Evolutionary conservation across 495 filamentous ascomycete species (phyloP), one percentile per base, ranked within the genome.

Genomic region (Hypoxylon crocopeplum): DNA sequence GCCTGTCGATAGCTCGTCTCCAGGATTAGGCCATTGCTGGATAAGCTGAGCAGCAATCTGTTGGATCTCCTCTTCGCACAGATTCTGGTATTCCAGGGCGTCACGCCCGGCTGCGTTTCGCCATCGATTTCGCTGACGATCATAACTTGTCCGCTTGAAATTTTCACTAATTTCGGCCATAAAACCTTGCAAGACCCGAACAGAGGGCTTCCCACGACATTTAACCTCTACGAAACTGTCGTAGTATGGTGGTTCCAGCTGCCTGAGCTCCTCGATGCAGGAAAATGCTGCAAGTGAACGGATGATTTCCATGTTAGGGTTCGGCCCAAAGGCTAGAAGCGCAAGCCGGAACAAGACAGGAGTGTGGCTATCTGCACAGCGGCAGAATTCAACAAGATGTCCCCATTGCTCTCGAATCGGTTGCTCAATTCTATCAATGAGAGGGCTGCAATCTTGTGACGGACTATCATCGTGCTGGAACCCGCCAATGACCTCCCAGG

Each of bases 321-420:
- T 58, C 0, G 32, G 2, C 19, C 20, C 3, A n/a, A 69, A 69
- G 3, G 59, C 63, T 3, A 69, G 27, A 1, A 69, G 47, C 5
- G 62, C 62, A 1, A 62, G 54, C 3, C 74, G 64, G 34, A 75
- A 77, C 1, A 71, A 33, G 15, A 77, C 19, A 7, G 68, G 48
- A 25, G 36, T 38, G 16, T 65, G 49, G 5, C 2, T 38, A 2
- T 59, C 10, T 10, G 37, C 52, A 1, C 49, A 17, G 6, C 62
- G 68, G 44, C 70, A 75, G 20, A 66, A 67, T 15, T 74, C 22
- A 27, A 77, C 64, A 1, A 79, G 63, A 0, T 50, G 34, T 0
- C 75, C 76, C 75, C 75, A 79, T 12, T 72, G 52, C 47, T 71
- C 68, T 11, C 55, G 40, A 4, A 77, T 48, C 15, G 71, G 58